These are phyloP conservation scores for Hymenoscyphus albidus DNA, from an alignment of 2,329 filamentous ascomycete species.

Conservation along the genomic window DNA sequence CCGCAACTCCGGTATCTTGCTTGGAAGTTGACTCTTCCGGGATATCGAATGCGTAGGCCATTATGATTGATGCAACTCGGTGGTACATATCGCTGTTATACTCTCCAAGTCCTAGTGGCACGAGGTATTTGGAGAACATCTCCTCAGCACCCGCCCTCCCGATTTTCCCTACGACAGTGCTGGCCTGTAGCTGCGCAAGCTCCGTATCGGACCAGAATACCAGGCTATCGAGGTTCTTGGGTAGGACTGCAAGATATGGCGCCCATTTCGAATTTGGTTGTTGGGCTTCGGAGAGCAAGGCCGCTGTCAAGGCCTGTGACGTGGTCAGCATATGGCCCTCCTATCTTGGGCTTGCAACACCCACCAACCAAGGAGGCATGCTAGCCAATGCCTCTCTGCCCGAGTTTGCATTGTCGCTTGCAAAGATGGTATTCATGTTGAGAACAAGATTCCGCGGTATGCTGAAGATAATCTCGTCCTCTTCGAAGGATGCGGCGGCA, in stretches of 20 bases:
- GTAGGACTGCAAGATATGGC: conserved; percentile 60
- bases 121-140: conserved; percentile 50
- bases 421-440: conserved; percentile 54
- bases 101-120: conserved; percentile 47
- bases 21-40: conserved; percentile 25
- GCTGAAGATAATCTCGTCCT: conserved; percentile 63
- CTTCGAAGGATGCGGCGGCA: conserved; percentile 51
- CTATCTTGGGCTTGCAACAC: background rate
- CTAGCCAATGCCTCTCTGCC: conserved; percentile 36
- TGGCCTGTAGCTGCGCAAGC: conserved; percentile 58
- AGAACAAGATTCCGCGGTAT: conserved; percentile 59
- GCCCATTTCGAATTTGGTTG: conserved; percentile 36
- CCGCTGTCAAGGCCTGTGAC: conserved; percentile 28
- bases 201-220: conserved; percentile 66
- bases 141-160: conserved; percentile 57
- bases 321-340: conserved; percentile 14
- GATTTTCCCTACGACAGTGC: conserved; percentile 61
- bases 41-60: conserved; percentile 71
- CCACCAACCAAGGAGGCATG: conserved; percentile 45
- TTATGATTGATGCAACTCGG: conserved; percentile 63
- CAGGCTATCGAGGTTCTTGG: conserved; percentile 58
- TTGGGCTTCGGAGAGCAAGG: conserved; percentile 20
- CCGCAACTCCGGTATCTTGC: conserved; percentile 40
- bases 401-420: conserved; percentile 40
- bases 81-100: conserved; percentile 49